Percentiles rank a stretch among this genome's conserved stretches.
Conservation (phyloP, 2,329 filamentous ascomycete genomes). For the Arthrobotrys pseudoclavata region DNA sequence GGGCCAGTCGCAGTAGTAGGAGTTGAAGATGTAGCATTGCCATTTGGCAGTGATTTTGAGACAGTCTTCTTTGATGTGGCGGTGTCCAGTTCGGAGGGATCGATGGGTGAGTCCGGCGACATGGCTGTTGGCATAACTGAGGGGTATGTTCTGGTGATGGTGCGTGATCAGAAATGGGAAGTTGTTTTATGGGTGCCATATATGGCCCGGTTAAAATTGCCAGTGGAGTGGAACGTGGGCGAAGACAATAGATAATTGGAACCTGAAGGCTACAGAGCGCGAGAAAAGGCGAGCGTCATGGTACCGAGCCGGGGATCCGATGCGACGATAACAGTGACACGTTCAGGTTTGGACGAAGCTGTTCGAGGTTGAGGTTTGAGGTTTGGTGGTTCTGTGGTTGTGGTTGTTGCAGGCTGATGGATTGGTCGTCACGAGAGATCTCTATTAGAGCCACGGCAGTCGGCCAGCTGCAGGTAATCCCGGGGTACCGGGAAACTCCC, state of each 20-base stretch:
- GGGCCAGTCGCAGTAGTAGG: slow-evolving; percentile 52
- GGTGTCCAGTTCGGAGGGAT: slow-evolving; percentile 54
- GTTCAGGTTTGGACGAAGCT: slow-evolving; percentile 3
- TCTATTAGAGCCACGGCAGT: not conserved
- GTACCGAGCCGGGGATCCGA: slow-evolving; percentile 17
- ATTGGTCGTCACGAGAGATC: slow-evolving; percentile 34
- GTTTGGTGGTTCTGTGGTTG: slow-evolving; percentile 7
- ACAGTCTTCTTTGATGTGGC: slow-evolving; percentile 42
- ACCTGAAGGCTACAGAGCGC: slow-evolving; percentile 41
- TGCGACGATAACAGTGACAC: slow-evolving; percentile 29
- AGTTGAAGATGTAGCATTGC: slow-evolving; percentile 51
- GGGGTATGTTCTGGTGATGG: slow-evolving; percentile 26
- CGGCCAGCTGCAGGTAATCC: slow-evolving; percentile 11
- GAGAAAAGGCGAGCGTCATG: slow-evolving; percentile 43
- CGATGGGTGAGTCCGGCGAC: slow-evolving; percentile 59
- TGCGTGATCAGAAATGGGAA: slow-evolving; percentile 10
- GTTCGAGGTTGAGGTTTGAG: slow-evolving; percentile 32
- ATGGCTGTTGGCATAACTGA: slow-evolving; percentile 33
- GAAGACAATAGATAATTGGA: slow-evolving; percentile 14
- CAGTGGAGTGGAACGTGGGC: slow-evolving; percentile 5
- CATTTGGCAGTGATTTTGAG: slow-evolving; percentile 56
- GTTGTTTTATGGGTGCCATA: not conserved
- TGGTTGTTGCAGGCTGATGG: slow-evolving; percentile 2
- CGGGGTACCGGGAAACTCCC: not conserved
- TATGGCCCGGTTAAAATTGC: not conserved